A percentile compares a stretch with the other conserved stretches of the same genome.
Conservation (phyloP, 441 rosid genomes). For the Bruguiera hainesii region DNA sequence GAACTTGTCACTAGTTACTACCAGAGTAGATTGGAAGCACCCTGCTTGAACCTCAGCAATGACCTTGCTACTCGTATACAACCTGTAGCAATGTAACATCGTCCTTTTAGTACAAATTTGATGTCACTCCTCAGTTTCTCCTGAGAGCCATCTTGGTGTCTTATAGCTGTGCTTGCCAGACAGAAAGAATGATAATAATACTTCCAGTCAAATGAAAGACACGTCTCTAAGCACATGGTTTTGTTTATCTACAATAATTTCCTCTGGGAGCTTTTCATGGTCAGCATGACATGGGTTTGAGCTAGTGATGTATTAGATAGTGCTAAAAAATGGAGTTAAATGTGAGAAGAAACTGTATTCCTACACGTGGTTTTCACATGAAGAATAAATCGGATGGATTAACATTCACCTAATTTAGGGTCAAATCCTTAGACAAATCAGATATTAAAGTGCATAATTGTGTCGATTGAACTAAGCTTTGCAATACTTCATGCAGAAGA, state of each 20-base stretch:
- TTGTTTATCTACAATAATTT: neutral
- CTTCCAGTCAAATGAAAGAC: neutral
- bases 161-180: no score
- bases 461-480: neutral
- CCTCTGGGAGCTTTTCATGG: neutral
- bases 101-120: no score
- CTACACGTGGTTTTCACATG: neutral
- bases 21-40: no score
- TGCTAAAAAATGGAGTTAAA: neutral
- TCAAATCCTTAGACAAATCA: no score
- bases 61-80: no score
- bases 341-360: neutral
- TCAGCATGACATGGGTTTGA: conserved; percentile 1
- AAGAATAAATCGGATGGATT: neutral
- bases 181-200: neutral
- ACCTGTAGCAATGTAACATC: no score
- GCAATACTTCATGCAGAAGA: neutral
- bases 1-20: neutral
- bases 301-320: neutral
- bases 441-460: no score
- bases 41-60: no score
- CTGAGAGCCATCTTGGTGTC: no score
- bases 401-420: neutral
- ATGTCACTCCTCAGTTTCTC: no score
- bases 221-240: neutral